Base-by-base conservation (phyloP, 306 rosid genomes). In the Quercus aquifolioides region DNA sequence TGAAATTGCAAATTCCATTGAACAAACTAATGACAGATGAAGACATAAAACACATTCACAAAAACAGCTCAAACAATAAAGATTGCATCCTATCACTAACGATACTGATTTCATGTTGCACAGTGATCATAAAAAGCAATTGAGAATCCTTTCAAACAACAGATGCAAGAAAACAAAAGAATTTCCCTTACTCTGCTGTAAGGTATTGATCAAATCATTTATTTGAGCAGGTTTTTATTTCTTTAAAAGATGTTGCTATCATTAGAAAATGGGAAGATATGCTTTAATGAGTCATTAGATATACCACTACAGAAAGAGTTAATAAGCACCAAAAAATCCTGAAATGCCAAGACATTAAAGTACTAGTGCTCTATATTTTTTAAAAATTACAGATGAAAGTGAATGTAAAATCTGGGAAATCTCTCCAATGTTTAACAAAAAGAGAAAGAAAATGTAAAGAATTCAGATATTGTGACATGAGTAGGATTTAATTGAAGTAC, bases 401-500 rank as follows among this genome's bases (percentile, higher is more conserved):
- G 51, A 65, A 33, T 67, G 35, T 11, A 67, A 33, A 67, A 13
- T 21, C 72, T 31, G 6, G 51, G 51, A 43, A 67, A 67, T 67
- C 71, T 35, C 49, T 67, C 71, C 52, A 43, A 9, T 31, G 5
- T 43, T 8, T 6, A 13, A 63, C 8, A 63, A 28, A 26, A 63
- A 55, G 58, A 64, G 23, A 62, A 12, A 33, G 43, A 43, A 71
- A 31, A 30, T 20, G 35, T 59, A 41, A 70, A 59, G 60, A 77
- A 15, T 59, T 55, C 31, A n/a, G 72, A 46, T 12, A 67, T 33
- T 10, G 38, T 67, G 72, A 35, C 54, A 38, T 79, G 35, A 52
- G 75, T 43, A 33, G 65, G 28, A 51, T 52, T 60, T 25, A 69
- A 21, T 35, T 8, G 11, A 71, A 55, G 71, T 58, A 84, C 94